A percentile compares a stretch with the other conserved stretches of the same genome.
Evolutionary conservation across 2,329 filamentous ascomycete species (phyloP).

Genomic region (Colletotrichum shisoi): DNA sequence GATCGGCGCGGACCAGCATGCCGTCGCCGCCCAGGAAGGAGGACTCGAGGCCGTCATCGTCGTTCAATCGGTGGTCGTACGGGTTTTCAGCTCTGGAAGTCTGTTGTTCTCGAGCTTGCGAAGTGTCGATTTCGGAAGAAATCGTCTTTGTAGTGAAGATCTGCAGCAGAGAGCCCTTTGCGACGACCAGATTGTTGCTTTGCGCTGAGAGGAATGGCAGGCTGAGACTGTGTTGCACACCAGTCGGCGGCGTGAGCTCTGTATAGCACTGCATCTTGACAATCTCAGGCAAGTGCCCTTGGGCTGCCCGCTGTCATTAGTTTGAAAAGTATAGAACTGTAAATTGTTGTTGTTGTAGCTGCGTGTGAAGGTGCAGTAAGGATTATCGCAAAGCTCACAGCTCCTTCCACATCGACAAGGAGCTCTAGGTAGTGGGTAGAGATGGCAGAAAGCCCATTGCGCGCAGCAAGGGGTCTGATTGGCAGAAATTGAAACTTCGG

Average conservation of each 20-base stretch:
- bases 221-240: slow-evolving; percentile 85
- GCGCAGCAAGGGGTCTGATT: slow-evolving; percentile 23
- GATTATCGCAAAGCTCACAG: slow-evolving; percentile 20
- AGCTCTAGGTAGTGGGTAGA: slow-evolving; percentile 9
- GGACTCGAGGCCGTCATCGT: slow-evolving; percentile 71
- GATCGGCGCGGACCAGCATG: slow-evolving; percentile 67
- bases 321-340: slow-evolving; percentile 13
- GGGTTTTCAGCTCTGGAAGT: slow-evolving; percentile 55
- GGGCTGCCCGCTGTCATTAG: slow-evolving; percentile 24
- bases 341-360: slow-evolving; percentile 11
- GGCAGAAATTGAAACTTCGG: not conserved
- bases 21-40: slow-evolving; percentile 72
- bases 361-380: not conserved
- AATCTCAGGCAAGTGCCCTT: slow-evolving; percentile 45
- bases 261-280: slow-evolving; percentile 92
- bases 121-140: slow-evolving; percentile 66
- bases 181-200: slow-evolving; percentile 85
- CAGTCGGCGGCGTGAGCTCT: slow-evolving; percentile 91
- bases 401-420: slow-evolving; percentile 11
- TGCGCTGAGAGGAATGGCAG: slow-evolving; percentile 79
- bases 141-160: slow-evolving; percentile 80
- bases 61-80: slow-evolving; percentile 63
- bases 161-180: slow-evolving; percentile 91
- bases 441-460: slow-evolving; percentile 5
- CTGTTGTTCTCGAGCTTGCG: slow-evolving; percentile 50